These are phyloP conservation scores for Xerocomus amazonicus DNA, from an alignment of 1,284 basidiomycete genomes.

Conservation along the genomic window DNA sequence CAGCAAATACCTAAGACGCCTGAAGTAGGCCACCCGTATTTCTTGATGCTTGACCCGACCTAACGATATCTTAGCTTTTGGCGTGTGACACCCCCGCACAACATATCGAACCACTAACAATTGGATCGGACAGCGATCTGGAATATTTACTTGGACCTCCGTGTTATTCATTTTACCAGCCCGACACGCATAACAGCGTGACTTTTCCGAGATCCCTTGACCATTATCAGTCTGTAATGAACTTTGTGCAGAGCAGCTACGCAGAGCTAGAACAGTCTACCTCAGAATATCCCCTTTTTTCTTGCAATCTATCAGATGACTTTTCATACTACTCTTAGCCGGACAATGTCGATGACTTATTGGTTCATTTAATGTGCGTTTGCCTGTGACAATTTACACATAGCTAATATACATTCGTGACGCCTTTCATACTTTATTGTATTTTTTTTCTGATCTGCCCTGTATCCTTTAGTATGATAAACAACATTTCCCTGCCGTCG, in stretches of 20 bases:
- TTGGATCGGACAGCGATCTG: neutral
- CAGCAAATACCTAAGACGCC: neutral
- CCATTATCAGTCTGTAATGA: conserved; percentile 12
- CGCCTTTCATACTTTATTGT: conserved; percentile 15
- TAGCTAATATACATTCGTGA: conserved; percentile 21
- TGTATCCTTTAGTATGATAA: conserved; percentile 17
- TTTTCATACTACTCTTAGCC: conserved; percentile 21
- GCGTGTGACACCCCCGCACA: neutral
- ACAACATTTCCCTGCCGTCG: conserved; percentile 7
- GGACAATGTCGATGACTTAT: conserved; percentile 27
- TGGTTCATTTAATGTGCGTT: conserved; percentile 25
- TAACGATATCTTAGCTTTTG: conserved; percentile 12
- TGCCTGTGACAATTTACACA: conserved; percentile 10
- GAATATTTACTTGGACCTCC: conserved; percentile 3
- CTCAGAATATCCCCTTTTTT: conserved; percentile 15
- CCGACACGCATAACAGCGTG: neutral
- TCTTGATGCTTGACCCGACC: neutral
- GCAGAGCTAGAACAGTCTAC: conserved; percentile 4
- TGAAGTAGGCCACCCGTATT: conserved; percentile 14
- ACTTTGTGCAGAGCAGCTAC: conserved; percentile 7
- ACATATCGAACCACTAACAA: conserved; percentile 1
- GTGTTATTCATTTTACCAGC: conserved; percentile 8
- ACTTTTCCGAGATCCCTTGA: neutral
- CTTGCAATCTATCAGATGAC: conserved; percentile 25
- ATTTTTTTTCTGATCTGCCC: conserved; percentile 11